A percentile compares a stretch with the other conserved stretches of the same genome.
Conservation (phyloP, 2,329 filamentous ascomycete genomes). For the Phoma herbarum region DNA sequence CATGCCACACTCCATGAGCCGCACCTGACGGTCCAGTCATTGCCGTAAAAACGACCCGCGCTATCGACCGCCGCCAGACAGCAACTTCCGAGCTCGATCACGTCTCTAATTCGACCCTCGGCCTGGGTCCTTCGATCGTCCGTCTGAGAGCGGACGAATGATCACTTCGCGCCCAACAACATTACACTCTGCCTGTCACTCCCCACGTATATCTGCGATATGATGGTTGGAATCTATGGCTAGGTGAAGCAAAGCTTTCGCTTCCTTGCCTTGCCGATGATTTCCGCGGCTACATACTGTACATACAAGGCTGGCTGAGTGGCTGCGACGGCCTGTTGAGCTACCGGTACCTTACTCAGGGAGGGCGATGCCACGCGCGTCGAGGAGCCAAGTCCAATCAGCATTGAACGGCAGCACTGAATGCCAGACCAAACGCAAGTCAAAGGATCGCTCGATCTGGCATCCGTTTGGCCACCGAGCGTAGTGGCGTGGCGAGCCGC, state of each 20-base stretch:
- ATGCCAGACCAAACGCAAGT: neutral
- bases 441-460: neutral
- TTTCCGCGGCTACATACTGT: neutral
- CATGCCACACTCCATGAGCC: conserved; percentile 31
- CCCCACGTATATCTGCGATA: neutral
- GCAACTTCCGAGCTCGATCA: neutral
- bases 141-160: neutral
- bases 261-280: neutral
- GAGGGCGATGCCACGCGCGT: neutral
- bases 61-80: neutral
- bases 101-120: neutral
- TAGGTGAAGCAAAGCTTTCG: neutral
- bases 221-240: neutral
- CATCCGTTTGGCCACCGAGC: neutral
- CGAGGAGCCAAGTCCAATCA: neutral
- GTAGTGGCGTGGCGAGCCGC: neutral
- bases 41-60: neutral
- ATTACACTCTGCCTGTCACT: neutral
- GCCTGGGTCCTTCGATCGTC: neutral
- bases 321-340: neutral
- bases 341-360: neutral
- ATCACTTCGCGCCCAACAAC: neutral
- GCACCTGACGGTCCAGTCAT: conserved; percentile 14
- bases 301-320: neutral
- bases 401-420: neutral